Evolutionary conservation across 2,329 filamentous ascomycete species (phyloP).

Genomic region (Reticulascus tulasneorum): DNA sequence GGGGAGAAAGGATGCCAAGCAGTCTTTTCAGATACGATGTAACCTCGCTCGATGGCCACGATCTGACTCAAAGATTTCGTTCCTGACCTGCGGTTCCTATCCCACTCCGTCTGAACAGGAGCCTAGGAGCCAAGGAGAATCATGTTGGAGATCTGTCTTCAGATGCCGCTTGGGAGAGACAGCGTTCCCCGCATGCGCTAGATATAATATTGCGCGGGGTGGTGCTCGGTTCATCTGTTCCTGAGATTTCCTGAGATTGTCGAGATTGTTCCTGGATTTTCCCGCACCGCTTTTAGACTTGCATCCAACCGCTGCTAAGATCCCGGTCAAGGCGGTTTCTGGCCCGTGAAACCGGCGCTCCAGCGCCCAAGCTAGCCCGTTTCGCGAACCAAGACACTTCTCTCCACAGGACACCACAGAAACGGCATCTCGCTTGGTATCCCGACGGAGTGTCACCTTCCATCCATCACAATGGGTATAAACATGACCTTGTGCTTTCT

Average conservation of each 20-base stretch:
- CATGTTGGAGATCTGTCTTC: neutral
- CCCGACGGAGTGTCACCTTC: slow-evolving; percentile 3
- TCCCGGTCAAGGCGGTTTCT: slow-evolving; percentile 7
- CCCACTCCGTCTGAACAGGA: neutral
- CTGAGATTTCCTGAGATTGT: neutral
- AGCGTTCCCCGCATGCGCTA: too few relatives aligned
- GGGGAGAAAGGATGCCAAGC: too few relatives aligned
- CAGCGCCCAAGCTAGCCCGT: neutral
- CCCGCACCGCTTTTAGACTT: neutral
- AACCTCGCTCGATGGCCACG: neutral
- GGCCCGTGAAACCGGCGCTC: slow-evolving; percentile 9
- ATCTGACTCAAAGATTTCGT: neutral
- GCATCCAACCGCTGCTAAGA: slow-evolving; percentile 6
- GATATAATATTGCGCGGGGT: too few relatives aligned
- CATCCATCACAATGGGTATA: slow-evolving; percentile 5
- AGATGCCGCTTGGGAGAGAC: neutral
- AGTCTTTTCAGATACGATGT: neutral
- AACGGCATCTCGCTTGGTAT: neutral
- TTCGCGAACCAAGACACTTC: neutral
- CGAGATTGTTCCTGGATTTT: neutral
- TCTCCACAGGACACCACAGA: neutral
- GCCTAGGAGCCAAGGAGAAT: neutral
- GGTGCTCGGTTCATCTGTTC: neutral
- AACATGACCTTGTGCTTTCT: too few relatives aligned
- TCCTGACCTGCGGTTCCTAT: neutral